A percentile compares a stretch with the other conserved stretches of the same genome.
These are phyloP conservation scores for Escovopsis weberi DNA, from an alignment of 2,329 filamentous ascomycete species.

Conservation along the genomic window DNA sequence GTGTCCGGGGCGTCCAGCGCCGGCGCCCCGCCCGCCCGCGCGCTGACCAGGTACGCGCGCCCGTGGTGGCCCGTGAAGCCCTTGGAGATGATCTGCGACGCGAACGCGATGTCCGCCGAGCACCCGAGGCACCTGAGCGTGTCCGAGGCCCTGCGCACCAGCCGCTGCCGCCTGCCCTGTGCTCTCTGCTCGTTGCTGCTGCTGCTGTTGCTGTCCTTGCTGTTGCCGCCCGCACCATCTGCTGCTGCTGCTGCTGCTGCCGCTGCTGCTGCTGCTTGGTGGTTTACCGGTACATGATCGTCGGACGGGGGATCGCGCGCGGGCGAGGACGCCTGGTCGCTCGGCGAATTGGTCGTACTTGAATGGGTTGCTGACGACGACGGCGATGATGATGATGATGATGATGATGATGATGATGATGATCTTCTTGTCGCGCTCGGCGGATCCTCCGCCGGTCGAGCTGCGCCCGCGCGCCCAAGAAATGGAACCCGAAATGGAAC, in stretches of 20 bases:
- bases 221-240: too few relatives aligned
- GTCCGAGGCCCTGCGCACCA: conserved; percentile 33
- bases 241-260: too few relatives aligned
- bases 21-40: conserved; percentile 9
- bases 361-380: too few relatives aligned
- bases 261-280: too few relatives aligned
- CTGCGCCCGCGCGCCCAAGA: too few relatives aligned
- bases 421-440: too few relatives aligned
- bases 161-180: conserved; percentile 6
- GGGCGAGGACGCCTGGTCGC: neutral
- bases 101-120: conserved; percentile 45
- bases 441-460: too few relatives aligned
- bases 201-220: neutral
- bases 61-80: conserved; percentile 53
- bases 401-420: conserved; percentile 22
- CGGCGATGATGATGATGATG: conserved; percentile 15
- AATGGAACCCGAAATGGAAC: too few relatives aligned
- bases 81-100: conserved; percentile 48
- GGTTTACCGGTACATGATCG: conserved; percentile 3
- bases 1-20: too few relatives aligned
- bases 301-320: conserved; percentile 16
- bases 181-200: too few relatives aligned
- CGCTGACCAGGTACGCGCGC: conserved; percentile 45
- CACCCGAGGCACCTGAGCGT: conserved; percentile 45
- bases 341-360: too few relatives aligned